A percentile compares a stretch with the other conserved stretches of the same genome.
Evolutionary conservation across 2,329 filamentous ascomycete species (phyloP).

Genomic region (Harringtonia aguacate): DNA sequence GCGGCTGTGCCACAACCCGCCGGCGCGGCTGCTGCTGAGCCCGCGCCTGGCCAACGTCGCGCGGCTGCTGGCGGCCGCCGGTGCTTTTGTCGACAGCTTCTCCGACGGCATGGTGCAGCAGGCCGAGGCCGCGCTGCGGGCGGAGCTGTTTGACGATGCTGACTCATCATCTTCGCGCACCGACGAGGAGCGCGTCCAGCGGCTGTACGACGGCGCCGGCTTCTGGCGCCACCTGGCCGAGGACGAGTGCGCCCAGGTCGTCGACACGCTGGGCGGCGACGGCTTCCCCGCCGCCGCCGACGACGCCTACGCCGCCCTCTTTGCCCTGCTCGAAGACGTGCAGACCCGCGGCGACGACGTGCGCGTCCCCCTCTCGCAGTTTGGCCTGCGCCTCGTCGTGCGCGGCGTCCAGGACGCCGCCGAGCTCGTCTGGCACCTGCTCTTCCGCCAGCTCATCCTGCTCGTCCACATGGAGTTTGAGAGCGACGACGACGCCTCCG

Average conservation of each 20-base stretch:
- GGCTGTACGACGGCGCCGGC: constrained; percentile 67
- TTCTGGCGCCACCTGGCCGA: constrained; percentile 74
- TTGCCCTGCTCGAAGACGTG: constrained; percentile 35
- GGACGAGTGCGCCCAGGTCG: constrained; percentile 64
- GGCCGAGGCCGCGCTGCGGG: constrained; percentile 55
- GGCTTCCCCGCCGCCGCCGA: constrained; percentile 49
- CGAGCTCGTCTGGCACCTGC: constrained; percentile 58
- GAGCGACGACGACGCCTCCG: constrained; percentile 61
- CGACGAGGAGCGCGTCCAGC: constrained; percentile 63
- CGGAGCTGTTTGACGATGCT: constrained; percentile 68
- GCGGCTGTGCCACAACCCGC: constrained; percentile 58
- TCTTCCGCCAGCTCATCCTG: constrained; percentile 74
- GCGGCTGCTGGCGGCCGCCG: constrained; percentile 56
- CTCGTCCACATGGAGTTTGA: constrained; percentile 81
- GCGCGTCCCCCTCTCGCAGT: constrained; percentile 53
- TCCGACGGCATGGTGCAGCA: constrained; percentile 58
- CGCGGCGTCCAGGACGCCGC: constrained; percentile 72
- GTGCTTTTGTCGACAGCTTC: constrained; percentile 60
- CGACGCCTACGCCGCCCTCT: constrained; percentile 41
- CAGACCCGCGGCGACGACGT: constrained; percentile 31
- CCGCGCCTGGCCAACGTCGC: constrained; percentile 30
- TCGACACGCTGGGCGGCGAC: constrained; percentile 56
- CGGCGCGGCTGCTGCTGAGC: constrained; percentile 19
- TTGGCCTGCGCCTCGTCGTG: constrained; percentile 65
- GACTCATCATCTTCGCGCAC: too few species aligned